Evolutionary conservation across 2,329 filamentous ascomycete genomes (phyloP).

Genomic region (Claviceps sp.): DNA sequence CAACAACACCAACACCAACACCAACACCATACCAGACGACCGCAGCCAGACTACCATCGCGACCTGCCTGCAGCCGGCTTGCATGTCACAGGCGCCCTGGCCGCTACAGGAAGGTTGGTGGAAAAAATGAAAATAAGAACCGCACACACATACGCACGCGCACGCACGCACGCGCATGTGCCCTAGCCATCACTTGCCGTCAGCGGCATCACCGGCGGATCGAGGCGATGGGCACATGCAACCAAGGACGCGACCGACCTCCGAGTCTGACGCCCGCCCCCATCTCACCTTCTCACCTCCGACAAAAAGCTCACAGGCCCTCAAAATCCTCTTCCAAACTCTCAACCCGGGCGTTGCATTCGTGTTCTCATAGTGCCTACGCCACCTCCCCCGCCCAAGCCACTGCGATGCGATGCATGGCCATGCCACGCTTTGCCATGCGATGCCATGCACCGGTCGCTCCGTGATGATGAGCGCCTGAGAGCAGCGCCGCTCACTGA

Average conservation of each 20-base stretch:
- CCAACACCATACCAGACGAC: neutral
- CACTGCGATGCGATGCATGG: neutral
- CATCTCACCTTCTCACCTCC: neutral
- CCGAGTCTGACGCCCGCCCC: neutral
- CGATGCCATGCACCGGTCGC: neutral
- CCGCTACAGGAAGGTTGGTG: neutral
- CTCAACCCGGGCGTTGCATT: neutral
- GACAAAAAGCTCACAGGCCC: neutral
- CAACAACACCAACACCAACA: neutral
- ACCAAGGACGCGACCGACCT: neutral
- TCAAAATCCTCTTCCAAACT: neutral
- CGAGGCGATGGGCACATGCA: neutral
- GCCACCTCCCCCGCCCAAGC: neutral
- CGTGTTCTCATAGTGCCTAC: neutral
- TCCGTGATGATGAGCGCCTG: neutral
- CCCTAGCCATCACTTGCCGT: neutral
- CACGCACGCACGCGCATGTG: neutral
- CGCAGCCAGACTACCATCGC: neutral
- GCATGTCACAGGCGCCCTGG: neutral
- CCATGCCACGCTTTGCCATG: neutral
- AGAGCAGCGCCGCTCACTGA: slow-evolving; percentile 1
- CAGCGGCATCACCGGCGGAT: neutral
- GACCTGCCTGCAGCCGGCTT: neutral
- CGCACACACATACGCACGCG: neutral
- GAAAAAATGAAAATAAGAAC: neutral